Evolutionary conservation across 208 protist species (phyloP).

Genomic region (Phytomonas sp.): DNA sequence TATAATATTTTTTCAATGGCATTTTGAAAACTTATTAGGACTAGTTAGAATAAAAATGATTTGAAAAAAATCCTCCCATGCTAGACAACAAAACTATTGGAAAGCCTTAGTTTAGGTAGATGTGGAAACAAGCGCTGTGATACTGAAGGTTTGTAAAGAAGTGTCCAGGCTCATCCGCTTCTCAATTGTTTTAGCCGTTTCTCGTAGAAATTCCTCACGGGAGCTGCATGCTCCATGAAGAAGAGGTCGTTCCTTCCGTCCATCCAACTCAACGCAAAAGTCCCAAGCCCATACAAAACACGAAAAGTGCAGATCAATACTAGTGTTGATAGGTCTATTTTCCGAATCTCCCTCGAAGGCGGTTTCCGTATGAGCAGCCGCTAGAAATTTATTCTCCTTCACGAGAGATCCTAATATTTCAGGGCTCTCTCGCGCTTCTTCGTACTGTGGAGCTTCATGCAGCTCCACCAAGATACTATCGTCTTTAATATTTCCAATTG

Average conservation of each 20-base stretch:
- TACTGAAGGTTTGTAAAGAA: conserved; percentile 58
- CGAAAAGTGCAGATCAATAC: conserved; percentile 93
- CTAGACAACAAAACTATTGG: not conserved
- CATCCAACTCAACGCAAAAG: conserved; percentile 92
- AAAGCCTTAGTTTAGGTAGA: not conserved
- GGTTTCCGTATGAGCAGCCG: conserved; percentile 55
- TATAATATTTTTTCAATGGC: not conserved
- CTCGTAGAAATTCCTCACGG: conserved; percentile 55
- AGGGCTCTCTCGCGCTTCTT: not conserved
- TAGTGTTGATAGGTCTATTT: conserved; percentile 46
- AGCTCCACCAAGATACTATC: conserved; percentile 29
- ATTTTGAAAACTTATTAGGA: not conserved
- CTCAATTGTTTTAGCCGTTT: conserved; percentile 54
- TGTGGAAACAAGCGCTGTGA: conserved; percentile 51
- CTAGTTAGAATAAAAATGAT: not conserved
- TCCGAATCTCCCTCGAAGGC: conserved; percentile 2
- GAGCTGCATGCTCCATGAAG: conserved; percentile 65
- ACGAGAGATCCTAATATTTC: conserved; percentile 29
- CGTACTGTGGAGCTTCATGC: not conserved
- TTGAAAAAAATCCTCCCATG: not conserved
- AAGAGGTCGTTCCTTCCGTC: conserved; percentile 75
- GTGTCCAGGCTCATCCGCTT: conserved; percentile 66
- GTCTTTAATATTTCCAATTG: conserved; percentile 28
- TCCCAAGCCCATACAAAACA: conserved; percentile 81
- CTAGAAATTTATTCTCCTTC: conserved; percentile 24